Evolutionary conservation across 495 filamentous ascomycete genomes (phyloP), one percentile per base, ranked within the genome.

Genomic region (Pyrenula aspistea): DNA sequence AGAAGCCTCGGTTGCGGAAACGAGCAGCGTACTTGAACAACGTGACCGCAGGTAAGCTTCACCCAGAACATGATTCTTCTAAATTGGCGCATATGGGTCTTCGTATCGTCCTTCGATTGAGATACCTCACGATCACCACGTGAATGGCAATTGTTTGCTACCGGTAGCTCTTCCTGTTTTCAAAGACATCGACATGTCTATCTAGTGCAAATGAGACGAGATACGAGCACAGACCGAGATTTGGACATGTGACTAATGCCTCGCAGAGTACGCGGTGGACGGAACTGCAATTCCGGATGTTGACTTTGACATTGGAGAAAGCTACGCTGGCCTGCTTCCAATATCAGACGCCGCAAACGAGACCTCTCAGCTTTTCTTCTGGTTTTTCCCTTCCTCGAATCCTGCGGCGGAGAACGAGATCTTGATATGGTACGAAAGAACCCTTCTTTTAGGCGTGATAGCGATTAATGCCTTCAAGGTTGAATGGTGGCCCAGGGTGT

Each of bases 241-340:
- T n/a, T n/a, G 31, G 31, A 42, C 4, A 15, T 8, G 31, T 42
- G 31, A 8, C 31, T 42, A 15, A 42, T 15, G 8, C 15, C 31
- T 42, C 31, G 8, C 15, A 78, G 74, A 76, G 60, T 91, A 83
- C 59, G 71, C 73, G 2, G 85, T 89, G 52, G 78, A 89, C 63
- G 86, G 85, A 8, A 77, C 73, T 2, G 72, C 66, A 2, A 82
- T 90, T 54, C 87, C 87, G 0, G 84, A 88, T 21, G 84, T 90
- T 1, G 69, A 81, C 57, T 91, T 88, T 57, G 82, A 90, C 59
- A 80, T 87, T 62, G 87, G 87, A 47, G 87, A 91, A 64, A 84
- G 79, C 0, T 91, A 90, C 60, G 81, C 87, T 23, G 87, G 87
- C 19, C 74, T 84, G n/a, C 65, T 92, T 4, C 78, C 87, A n/a